Conservation (phyloP, 2,329 filamentous ascomycete species). For the Akanthomyces lecanii region DNA sequence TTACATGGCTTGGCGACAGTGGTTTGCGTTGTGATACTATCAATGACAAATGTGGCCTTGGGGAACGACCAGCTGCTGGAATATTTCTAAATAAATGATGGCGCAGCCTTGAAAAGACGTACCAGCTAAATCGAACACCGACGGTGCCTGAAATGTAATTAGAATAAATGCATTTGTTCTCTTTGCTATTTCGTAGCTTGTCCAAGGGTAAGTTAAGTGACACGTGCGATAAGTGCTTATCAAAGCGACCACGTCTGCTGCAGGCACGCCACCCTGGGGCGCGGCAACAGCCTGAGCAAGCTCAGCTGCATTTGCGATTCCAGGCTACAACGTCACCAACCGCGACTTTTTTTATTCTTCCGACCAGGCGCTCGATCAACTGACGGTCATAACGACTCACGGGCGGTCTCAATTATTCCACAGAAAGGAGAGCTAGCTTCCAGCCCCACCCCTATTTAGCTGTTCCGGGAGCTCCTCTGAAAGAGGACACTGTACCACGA, state of each 20-base stretch:
- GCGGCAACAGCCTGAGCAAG: not conserved
- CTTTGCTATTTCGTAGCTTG: not conserved
- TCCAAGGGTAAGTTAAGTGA: not conserved
- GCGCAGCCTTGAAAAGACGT: too few relatives aligned
- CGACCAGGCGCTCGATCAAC: not conserved
- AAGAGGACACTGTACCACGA: not conserved
- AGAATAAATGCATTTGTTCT: not conserved
- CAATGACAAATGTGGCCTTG: too few relatives aligned
- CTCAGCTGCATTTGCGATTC: not conserved
- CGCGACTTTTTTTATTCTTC: not conserved
- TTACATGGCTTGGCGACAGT: too few relatives aligned
- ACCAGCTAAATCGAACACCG: too few relatives aligned
- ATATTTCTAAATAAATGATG: too few relatives aligned
- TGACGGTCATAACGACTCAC: not conserved
- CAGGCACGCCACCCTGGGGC: not conserved
- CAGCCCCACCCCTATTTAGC: conserved; percentile 7
- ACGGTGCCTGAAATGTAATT: too few relatives aligned
- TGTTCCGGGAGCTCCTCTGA: not conserved
- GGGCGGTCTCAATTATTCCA: not conserved
- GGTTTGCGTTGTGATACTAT: too few relatives aligned
- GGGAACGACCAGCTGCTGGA: too few relatives aligned
- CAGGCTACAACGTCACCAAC: not conserved
- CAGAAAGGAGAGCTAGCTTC: not conserved
- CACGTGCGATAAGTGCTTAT: conserved; percentile 18
- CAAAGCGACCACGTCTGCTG: conserved; percentile 14